Evolutionary conservation across 352 stramenopile species (phyloP), one percentile per base, ranked within the genome.

Genomic region (Globisporangium abappressorium): DNA sequence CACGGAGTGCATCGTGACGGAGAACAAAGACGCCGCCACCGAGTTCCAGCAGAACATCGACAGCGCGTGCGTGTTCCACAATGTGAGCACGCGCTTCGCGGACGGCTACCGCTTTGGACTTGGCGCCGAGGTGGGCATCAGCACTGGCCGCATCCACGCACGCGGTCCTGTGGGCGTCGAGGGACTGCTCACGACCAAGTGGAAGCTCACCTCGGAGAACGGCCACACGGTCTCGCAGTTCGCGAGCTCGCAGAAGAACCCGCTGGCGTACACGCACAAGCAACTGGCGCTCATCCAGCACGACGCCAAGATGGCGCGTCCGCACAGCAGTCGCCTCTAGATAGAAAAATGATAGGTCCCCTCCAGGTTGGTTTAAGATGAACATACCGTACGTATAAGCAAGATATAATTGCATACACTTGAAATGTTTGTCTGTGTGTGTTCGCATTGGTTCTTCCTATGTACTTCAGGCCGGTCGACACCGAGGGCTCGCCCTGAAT

Each of bases 41-140:
- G 65, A 75, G 58, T 94, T 95, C 67, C 82, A 91, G 68, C 77
- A 89, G 62, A 80, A 87, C 68, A 87, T 99, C 14, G 97, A 99
- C 89, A 97, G 93, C 54, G 97, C 97, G 24, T 99, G 95, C 73
- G 97, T 99, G 26, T 99, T 99, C 84, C 95, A 99, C 82, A 99
- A 99, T 74, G 95, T 94, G 36, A 99, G 93, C 54, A 99, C 97
- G 58, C 89, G 94, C 20, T 95, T 95, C 69, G 93, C 96, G 24
- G 97, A 99, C 81, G 97, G 97, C 26, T 99, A 97, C 75, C 89
- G 97, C 30, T 99, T 99, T 82, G 98, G 98, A 20, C 80, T 99
- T 18, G 98, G 98, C 69, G 98, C 96, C 2, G 97, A 99, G 78
- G 95, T 99, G 43, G 98, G 98, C 14, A 99, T 99, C 68, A 98